These are phyloP conservation scores for Murraya paniculata DNA, from an alignment of 345 rosid species.

Conservation along the genomic window DNA sequence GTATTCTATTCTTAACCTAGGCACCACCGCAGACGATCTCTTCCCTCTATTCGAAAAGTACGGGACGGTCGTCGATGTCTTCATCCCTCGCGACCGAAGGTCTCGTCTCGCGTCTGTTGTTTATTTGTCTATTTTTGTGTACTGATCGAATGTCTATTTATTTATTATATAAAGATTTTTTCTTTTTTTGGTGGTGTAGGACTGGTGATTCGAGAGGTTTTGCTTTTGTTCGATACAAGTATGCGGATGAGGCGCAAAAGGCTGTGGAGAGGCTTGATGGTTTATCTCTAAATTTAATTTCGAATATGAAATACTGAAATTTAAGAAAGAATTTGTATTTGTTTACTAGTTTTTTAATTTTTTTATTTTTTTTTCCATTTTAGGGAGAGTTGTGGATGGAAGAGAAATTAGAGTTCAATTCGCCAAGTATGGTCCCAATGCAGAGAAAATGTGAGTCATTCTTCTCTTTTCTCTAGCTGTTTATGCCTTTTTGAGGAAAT, in stretches of 20 bases:
- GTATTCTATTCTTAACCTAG: slow-evolving; percentile 21
- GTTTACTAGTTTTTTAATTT: not conserved
- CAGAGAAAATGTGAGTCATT: slow-evolving; percentile 27
- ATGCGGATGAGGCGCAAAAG: slow-evolving; percentile 66
- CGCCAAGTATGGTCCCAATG: slow-evolving; percentile 39
- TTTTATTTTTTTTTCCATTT: not conserved
- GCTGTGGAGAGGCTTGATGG: slow-evolving; percentile 76
- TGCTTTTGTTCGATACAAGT: slow-evolving; percentile 67
- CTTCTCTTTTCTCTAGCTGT: not conserved
- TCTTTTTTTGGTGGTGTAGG: slow-evolving; percentile 17
- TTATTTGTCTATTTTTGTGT: not conserved
- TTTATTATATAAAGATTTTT: not conserved
- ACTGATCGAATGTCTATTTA: not conserved
- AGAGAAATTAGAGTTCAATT: slow-evolving; percentile 36
- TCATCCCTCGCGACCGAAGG: slow-evolving; percentile 71
- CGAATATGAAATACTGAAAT: not conserved
- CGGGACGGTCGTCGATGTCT: slow-evolving; percentile 68
- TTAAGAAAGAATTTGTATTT: not conserved
- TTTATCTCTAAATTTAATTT: not conserved
- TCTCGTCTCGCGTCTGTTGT: not conserved
- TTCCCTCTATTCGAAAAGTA: slow-evolving; percentile 68
- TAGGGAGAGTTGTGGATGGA: slow-evolving; percentile 37
- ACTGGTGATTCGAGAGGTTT: slow-evolving; percentile 68
- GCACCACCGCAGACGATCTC: slow-evolving; percentile 68
- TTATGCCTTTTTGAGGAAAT: not conserved